Conservation (phyloP, 2,329 filamentous ascomycete species). For the Sclerotinia spermophila region DNA sequence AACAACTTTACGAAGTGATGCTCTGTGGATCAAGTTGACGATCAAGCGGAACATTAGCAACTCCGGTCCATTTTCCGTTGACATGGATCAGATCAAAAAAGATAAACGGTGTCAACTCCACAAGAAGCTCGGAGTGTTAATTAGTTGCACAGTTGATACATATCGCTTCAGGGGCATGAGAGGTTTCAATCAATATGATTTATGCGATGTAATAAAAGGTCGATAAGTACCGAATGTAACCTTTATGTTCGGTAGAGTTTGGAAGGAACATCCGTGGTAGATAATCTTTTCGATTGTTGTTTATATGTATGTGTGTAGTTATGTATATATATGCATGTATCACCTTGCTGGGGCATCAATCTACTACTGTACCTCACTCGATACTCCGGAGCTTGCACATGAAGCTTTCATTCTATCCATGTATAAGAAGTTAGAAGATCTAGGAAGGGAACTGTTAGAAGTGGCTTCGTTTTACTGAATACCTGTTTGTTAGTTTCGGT, state of each 20-base stretch:
- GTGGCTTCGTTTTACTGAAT: background rate
- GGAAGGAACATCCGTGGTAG: background rate
- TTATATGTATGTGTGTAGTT: background rate
- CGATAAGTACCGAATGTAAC: conserved; percentile 1
- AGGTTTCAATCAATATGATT: background rate
- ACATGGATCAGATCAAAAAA: background rate
- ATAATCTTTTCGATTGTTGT: background rate
- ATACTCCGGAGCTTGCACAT: background rate
- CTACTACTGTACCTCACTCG: background rate
- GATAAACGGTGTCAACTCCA: background rate
- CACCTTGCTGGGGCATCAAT: too few species aligned
- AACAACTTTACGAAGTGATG: conserved; percentile 7
- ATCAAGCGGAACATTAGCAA: conserved; percentile 2
- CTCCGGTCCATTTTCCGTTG: conserved; percentile 11
- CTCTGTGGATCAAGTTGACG: conserved; percentile 2
- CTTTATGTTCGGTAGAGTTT: background rate
- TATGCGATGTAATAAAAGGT: background rate
- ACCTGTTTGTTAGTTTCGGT: background rate
- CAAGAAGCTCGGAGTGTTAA: background rate
- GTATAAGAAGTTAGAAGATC: background rate
- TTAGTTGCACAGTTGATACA: background rate
- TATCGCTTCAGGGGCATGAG: background rate
- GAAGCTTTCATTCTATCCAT: background rate
- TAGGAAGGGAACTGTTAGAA: background rate
- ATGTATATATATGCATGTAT: background rate